Evolutionary conservation across 805 yeast genomes (phyloP).

Genomic region (Starmerella stigmatis): DNA sequence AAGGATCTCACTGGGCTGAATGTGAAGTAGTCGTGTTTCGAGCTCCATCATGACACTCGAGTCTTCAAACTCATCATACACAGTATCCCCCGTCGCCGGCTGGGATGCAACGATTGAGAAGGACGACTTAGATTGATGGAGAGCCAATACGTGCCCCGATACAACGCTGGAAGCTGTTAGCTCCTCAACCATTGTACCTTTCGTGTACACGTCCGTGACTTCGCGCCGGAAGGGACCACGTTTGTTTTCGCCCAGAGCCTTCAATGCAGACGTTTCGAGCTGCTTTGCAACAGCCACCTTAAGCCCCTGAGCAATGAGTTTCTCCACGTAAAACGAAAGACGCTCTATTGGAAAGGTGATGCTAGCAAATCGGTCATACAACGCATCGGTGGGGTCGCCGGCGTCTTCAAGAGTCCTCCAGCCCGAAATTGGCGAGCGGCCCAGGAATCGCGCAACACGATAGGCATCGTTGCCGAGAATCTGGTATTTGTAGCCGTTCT

Average conservation of each 20-base stretch:
- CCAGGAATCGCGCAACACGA: conserved; percentile 46
- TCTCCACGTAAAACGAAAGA: conserved; percentile 62
- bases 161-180: conserved; percentile 27
- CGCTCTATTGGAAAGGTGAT: conserved; percentile 76
- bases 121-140: background rate
- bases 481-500: conserved; percentile 87
- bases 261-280: conserved; percentile 67
- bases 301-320: conserved; percentile 58
- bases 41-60: conserved; percentile 46
- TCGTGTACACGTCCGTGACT: conserved; percentile 63
- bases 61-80: conserved; percentile 63
- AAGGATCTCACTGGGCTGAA: conserved; percentile 69
- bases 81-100: conserved; percentile 63
- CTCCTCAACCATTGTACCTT: conserved; percentile 72
- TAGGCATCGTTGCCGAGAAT: conserved; percentile 79
- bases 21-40: conserved; percentile 61
- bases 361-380: conserved; percentile 58
- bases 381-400: conserved; percentile 38
- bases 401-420: conserved; percentile 44
- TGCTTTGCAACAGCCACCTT: conserved; percentile 86
- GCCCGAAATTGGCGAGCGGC: conserved; percentile 59
- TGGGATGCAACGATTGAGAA: conserved; percentile 52
- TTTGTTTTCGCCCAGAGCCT: conserved; percentile 43
- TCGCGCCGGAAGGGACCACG: conserved; percentile 54
- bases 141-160: conserved; percentile 26